Evolutionary conservation across 2,329 filamentous ascomycete genomes (phyloP), one percentile per base, ranked within the genome.

Genomic region (Alternaria burnsii): DNA sequence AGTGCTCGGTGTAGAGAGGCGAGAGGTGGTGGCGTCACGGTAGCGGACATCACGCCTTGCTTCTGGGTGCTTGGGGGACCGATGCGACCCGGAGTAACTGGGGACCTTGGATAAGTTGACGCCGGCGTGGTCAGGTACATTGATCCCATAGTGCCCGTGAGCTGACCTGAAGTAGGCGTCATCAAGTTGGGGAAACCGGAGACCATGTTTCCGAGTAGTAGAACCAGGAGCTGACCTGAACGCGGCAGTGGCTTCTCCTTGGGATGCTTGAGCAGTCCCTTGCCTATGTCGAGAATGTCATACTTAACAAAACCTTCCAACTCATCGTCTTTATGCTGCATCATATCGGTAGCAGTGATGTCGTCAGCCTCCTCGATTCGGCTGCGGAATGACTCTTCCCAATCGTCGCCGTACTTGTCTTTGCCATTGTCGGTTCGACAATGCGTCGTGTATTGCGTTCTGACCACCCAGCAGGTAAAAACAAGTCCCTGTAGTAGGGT

Each of bases 331-430:
- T 4, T 2, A 2, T 67, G 38, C 1, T 60, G 58, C 4, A 76
- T 71, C 3, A 72, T 36, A 10, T 73, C 66, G 0, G 75, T 77
- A 0, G 71, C 71, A 1, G 61, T 54, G 1, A 40, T 28, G 24
- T 73, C 67, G 1, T 60, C 44, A 0, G 67, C 66, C 0, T 38
- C n/a, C 0, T 40, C 10, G 43, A 76, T 71, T 2, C 47, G 46
- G 0, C 30, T 42, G 7, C 61, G 48, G 4, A 56, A 26, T 0
- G 58, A 11, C 0, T 32, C 52, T 9, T 70, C 62, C 72, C 72
- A 75, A 0, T 65, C 38, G 0, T 55, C 42, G 4, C 70, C 69
- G n/a, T 50, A 70, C 5, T 32, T 32, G 28, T 63, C 55, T 3
- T 32, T 53, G 1, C 71, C 71, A 26, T 26, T 26, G 24, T 26